Percentiles rank a stretch among this genome's conserved stretches.
Conservation (phyloP, 305 asterid species). For the Petunia hybrid region DNA sequence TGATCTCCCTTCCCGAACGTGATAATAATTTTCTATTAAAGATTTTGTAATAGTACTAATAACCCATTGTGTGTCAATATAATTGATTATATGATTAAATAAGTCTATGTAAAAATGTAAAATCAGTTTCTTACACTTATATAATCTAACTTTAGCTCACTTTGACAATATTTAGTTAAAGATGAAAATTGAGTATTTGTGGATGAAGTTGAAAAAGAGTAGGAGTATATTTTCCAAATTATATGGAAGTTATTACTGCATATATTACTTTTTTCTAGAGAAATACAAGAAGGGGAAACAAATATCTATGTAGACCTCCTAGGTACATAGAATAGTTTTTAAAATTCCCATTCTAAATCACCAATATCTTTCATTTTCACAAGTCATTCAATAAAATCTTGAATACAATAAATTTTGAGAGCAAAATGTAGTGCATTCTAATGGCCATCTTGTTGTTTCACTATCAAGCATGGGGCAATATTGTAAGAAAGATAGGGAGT, state of each 20-base stretch:
- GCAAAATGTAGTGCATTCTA: neutral
- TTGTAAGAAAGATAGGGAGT: constrained; percentile 24
- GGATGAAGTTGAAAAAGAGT: too few relatives aligned
- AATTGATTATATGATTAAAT: too few relatives aligned
- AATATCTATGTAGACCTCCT: neutral
- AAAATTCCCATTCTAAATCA: constrained; percentile 11
- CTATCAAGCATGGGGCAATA: constrained; percentile 33
- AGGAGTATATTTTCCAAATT: neutral
- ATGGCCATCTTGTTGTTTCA: constrained; percentile 28
- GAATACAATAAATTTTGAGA: neutral
- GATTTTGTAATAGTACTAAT: neutral
- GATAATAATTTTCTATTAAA: neutral
- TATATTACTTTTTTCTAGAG: constrained; percentile 13
- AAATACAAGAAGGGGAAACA: constrained; percentile 11
- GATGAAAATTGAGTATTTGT: too few relatives aligned
- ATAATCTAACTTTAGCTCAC: neutral
- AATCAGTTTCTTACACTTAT: neutral
- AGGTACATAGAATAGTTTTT: neutral
- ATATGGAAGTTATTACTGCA: neutral
- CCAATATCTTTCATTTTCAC: neutral
- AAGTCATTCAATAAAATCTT: neutral
- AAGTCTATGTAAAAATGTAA: neutral
- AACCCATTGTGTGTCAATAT: neutral
- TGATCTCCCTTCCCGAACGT: too few relatives aligned
- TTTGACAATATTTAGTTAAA: too few relatives aligned